phyloP scores from a whole-genome alignment of 331 rosid genomes.

The Cucumis variabilis region DNA sequence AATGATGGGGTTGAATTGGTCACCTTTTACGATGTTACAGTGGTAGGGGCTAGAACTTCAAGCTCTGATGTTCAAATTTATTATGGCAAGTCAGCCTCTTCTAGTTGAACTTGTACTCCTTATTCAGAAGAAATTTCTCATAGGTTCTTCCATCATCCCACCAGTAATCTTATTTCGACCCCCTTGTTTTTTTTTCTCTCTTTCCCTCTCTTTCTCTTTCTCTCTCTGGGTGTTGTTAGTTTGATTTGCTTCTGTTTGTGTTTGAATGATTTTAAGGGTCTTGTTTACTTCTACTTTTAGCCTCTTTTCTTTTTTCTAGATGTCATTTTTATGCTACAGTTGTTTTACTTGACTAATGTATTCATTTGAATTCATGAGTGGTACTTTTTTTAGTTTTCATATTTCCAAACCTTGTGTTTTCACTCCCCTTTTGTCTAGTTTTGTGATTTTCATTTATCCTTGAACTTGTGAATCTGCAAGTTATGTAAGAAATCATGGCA shows the following conservation, averaged over 20 bases:
- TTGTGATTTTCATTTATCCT: not conserved
- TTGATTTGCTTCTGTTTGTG: slow-evolving; percentile 19
- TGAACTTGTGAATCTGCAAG: not conserved
- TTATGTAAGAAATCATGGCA: not conserved
- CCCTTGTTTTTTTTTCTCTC: slow-evolving; percentile 4
- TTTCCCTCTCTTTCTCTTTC: not conserved
- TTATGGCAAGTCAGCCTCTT: slow-evolving; percentile 74
- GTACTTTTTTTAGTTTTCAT: not conserved
- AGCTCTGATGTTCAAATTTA: slow-evolving; percentile 74
- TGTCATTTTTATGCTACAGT: not conserved
- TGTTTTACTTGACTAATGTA: not conserved
- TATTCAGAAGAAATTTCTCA: slow-evolving; percentile 68
- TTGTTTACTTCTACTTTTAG: not conserved
- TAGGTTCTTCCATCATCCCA: slow-evolving; percentile 65
- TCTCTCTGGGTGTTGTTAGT: slow-evolving; percentile 10
- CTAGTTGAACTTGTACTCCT: slow-evolving; percentile 82
- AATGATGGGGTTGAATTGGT: slow-evolving; percentile 51
- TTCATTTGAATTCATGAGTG: not conserved
- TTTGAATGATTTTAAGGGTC: slow-evolving; percentile 24
- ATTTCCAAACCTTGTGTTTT: not conserved
- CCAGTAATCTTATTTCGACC: slow-evolving; percentile 46
- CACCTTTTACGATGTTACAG: slow-evolving; percentile 72
- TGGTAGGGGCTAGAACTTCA: slow-evolving; percentile 87
- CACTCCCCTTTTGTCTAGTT: not conserved
- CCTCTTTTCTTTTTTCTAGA: not conserved